Percentiles rank a stretch among this genome's conserved stretches.
phyloP scores from a whole-genome alignment of 495 filamentous ascomycete genomes.

The Pseudotulostoma volvatum region DNA sequence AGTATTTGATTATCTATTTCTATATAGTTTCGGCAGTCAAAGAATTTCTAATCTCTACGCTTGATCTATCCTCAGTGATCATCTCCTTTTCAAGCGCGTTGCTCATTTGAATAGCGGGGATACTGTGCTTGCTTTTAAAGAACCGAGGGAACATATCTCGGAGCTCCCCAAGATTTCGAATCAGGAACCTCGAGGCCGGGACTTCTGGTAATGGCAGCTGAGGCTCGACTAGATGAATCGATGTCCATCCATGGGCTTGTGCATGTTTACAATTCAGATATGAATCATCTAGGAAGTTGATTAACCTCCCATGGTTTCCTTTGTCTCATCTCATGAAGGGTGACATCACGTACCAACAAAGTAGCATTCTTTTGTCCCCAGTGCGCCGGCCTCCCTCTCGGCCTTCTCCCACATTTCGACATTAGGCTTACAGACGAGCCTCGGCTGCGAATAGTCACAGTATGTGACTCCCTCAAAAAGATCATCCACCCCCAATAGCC shows the following conservation, averaged over 20 bases:
- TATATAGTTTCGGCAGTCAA: no score
- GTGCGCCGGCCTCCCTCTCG: slow-evolving; percentile 43
- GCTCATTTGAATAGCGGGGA: no score
- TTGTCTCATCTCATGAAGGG: background rate
- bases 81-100: no score
- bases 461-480: slow-evolving; percentile 86
- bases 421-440: slow-evolving; percentile 72
- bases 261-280: slow-evolving; percentile 56
- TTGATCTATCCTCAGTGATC: no score
- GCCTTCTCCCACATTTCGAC: slow-evolving; percentile 72
- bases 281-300: slow-evolving; percentile 51
- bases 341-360: slow-evolving; percentile 56
- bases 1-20: no score
- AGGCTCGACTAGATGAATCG: slow-evolving; percentile 68
- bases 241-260: slow-evolving; percentile 60
- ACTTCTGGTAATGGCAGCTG: slow-evolving; percentile 38
- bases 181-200: slow-evolving; percentile 48
- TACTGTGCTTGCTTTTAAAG: slow-evolving; percentile 39
- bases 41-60: no score
- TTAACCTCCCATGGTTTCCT: background rate
- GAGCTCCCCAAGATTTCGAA: slow-evolving; percentile 57
- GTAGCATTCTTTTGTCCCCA: slow-evolving; percentile 46
- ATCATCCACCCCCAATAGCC: slow-evolving; percentile 65
- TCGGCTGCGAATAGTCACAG: slow-evolving; percentile 60
- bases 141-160: slow-evolving; percentile 56